These are phyloP conservation scores for Cryptomeria japonica DNA, from an alignment of 75 land plant species.

Conservation along the genomic window DNA sequence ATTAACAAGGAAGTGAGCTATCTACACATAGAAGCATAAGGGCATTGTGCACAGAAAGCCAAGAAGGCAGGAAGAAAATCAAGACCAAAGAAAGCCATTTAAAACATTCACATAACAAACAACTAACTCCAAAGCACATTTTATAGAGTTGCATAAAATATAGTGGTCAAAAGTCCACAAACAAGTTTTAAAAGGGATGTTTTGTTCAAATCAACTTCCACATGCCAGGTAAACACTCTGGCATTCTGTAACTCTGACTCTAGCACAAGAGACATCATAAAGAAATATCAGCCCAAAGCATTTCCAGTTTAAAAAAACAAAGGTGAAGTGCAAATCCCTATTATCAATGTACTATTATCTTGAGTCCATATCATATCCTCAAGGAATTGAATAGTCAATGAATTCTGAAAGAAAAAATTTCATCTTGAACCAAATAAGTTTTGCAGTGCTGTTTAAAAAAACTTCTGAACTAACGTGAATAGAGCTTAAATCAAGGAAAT, in stretches of 20 bases:
- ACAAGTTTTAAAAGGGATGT: background rate
- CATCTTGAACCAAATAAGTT: background rate
- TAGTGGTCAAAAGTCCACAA: background rate
- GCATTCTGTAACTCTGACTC: background rate
- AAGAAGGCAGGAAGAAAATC: background rate
- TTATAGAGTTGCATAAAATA: background rate
- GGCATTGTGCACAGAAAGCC: background rate
- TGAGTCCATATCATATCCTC: background rate
- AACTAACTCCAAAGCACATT: background rate
- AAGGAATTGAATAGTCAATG: background rate
- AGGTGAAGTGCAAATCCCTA: background rate
- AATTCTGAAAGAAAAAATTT: background rate
- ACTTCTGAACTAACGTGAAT: background rate
- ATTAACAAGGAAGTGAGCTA: slow-evolving; percentile 3
- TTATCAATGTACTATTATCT: background rate
- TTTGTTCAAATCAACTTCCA: background rate
- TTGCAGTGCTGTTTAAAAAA: background rate
- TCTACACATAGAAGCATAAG: background rate
- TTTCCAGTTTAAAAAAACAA: background rate
- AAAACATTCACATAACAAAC: background rate
- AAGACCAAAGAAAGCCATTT: background rate
- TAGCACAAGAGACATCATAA: background rate
- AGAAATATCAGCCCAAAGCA: background rate
- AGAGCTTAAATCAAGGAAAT: background rate
- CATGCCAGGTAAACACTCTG: background rate